Evolutionary conservation across 2,329 filamentous ascomycete genomes (phyloP).

Genomic region (Alternaria sp.): DNA sequence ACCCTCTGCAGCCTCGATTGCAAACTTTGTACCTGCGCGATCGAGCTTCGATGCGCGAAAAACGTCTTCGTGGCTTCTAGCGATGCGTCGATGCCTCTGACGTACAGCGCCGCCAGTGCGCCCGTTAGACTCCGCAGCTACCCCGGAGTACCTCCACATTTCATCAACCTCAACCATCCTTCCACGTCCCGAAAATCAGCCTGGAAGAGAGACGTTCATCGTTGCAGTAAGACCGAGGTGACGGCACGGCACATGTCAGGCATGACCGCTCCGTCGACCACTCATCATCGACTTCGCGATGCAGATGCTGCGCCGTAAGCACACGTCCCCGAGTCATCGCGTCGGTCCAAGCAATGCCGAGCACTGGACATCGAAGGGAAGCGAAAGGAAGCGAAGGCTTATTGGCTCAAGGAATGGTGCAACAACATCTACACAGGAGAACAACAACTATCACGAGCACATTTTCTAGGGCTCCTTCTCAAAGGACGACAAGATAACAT

Average conservation of each 20-base stretch:
- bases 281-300: not conserved
- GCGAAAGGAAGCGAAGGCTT: constrained; percentile 5
- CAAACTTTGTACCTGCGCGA: not conserved
- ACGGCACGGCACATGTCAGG: not conserved
- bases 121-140: not conserved
- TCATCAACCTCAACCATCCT: not conserved
- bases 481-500: not conserved
- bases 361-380: not conserved
- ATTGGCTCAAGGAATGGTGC: constrained; percentile 3
- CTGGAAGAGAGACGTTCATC: not conserved
- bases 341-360: not conserved
- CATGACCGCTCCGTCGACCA: not conserved
- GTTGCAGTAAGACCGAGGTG: not conserved
- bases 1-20: not conserved
- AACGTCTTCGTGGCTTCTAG: constrained; percentile 2
- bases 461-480: not conserved
- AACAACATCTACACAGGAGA: not conserved
- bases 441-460: constrained; percentile 6
- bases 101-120: not conserved
- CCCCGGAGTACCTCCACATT: not conserved
- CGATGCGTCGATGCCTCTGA: not conserved
- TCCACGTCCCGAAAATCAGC: not conserved
- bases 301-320: not conserved
- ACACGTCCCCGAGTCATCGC: not conserved
- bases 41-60: not conserved